Evolutionary conservation across 176 grass and related monocot genomes (phyloP), one percentile per base, ranked within the genome.

Genomic region (Avena sativa): DNA sequence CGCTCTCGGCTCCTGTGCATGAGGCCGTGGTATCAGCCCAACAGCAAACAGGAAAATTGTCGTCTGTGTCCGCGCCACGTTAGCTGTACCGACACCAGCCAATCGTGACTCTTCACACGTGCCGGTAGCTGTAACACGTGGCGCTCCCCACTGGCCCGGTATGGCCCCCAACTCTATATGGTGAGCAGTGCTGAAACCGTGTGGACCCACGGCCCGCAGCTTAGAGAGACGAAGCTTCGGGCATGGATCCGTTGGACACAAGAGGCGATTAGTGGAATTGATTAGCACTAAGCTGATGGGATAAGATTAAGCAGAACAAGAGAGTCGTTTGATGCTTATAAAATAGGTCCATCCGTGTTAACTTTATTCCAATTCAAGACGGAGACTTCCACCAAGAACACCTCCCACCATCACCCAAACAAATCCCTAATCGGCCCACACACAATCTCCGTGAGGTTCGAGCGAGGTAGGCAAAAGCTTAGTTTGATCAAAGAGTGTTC

Each of bases 401-500:
- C 40, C 19, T 57, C 55, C 49, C 21, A 44, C 12, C 21, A 66
- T 46, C 52, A 20, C 55, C 55, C 55, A 26, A 49, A 9, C 30
- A 48, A 44, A 49, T 15, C 16, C 58, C 44, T 56, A 16, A 57
- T 57, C 55, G 43, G 1, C 3, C 60, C 26, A n/a, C 8, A 46
- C 40, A 0, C 55, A 13, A 13, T 68, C 32, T 72, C 65, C 12
- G 78, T 71, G 84, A 90, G 88, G 52, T 46, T 70, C 17, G 88
- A 86, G 84, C 62, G 88, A 86, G 88, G 72, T 86, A 83, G 79
- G 79, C 53, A 1, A 48, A 53, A 48, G 44, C 4, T 10, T 62
- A 15, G 3, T 62, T 79, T 47, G 52, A 79, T 83, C 70, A 62
- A 63, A 83, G 79, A 44, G 73, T 72, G 30, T 46, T 79, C 53